Base-by-base conservation (phyloP, 768 basidiomycete species). In the Clavulina sp. region DNA sequence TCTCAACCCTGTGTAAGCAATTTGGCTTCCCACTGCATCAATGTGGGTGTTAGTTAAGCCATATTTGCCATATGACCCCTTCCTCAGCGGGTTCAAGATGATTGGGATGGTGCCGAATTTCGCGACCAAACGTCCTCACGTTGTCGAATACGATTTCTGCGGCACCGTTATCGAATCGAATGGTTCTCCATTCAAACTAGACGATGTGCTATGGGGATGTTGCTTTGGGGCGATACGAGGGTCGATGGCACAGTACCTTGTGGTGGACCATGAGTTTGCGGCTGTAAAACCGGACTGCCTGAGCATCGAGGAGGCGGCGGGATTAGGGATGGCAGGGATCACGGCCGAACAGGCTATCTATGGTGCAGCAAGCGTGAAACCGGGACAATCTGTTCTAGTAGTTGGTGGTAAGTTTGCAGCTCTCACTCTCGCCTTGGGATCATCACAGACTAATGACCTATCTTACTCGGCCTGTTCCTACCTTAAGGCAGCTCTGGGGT, bases 311-410 rank as follows among this genome's bases (percentile, higher is more conserved):
- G 68, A 83, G 60, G 81, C 80, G 0, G 71, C 82, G 1, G 78
- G 78, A 0, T 60, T 86, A 4, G 63, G 74, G 0, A 59, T 82
- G n/a, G 73, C 74, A 1, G 75, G 68, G 2, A 55, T 73, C 41
- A 83, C 83, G 0, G 77, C 80, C 0, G 71, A 76, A 52, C 71
- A 77, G 54, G 72, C 68, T 0, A 68, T 85, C 4, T 64, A 74
- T 41, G 60, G 68, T 0, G 60, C 66, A 1, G 73, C 66, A 0
- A 66, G 71, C 28, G 60, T 81, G n/a, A 72, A 81, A 59, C 58
- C 66, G 23, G 76, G 73, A 1, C 77, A 78, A 58, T 69, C 70
- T 1, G 65, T 86, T 3, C 73, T 85, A 57, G 66, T 87, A 58
- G 78, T 81, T 52, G 82, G 82, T 0, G 43, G 43, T 28, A 13